Evolutionary conservation across 768 basidiomycete species (phyloP), one percentile per base, ranked within the genome.

Genomic region (Boletus rufocinnamomeus): DNA sequence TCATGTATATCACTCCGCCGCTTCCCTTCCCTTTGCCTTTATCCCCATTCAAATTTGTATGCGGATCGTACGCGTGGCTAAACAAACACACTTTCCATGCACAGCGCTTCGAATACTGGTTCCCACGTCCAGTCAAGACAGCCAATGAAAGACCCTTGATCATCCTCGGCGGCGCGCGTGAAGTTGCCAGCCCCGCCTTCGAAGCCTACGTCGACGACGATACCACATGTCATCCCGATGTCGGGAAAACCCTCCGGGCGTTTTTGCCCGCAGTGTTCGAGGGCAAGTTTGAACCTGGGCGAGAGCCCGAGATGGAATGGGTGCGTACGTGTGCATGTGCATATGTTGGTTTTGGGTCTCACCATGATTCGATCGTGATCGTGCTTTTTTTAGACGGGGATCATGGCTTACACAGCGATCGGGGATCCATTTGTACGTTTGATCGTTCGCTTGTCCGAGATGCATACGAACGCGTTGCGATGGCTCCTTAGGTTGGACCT

Each of bases 251-350:
- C 3, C 71, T 93, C 60, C 75, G 84, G n/a, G 71, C 65, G 4
- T 91, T 89, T 67, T 70, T 93, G 10, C 85, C 87, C 0, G 67
- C 65, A 0, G 68, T 85, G 6, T 89, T 88, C 61, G 80, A 84
- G 0, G 79, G 74, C 13, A 76, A 79, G 61, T 87, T 82, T 58
- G 79, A 80, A 54, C 64, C 61, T 14, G 77, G 72, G 4, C 65
- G 57, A n/a, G 77, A 82, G 51, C 84, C 85, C 7, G 89, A 90
- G 69, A 84, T 85, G 81, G 89, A 93, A 79, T 95, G 93, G 91
- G 91, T 89, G 50, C 44, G 81, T 73, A 10, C 21, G 19, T 19
- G 6, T 54, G 27, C 47, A 4, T 30, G 30, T 25, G 6, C 23
- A 25, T 13, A 35, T 17, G 3, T 52, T 28, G 3, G 14, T 25